Percentiles rank a stretch among this genome's conserved stretches.
phyloP scores from a whole-genome alignment of 495 filamentous ascomycete genomes.

The Trichoderma erinaceum region DNA sequence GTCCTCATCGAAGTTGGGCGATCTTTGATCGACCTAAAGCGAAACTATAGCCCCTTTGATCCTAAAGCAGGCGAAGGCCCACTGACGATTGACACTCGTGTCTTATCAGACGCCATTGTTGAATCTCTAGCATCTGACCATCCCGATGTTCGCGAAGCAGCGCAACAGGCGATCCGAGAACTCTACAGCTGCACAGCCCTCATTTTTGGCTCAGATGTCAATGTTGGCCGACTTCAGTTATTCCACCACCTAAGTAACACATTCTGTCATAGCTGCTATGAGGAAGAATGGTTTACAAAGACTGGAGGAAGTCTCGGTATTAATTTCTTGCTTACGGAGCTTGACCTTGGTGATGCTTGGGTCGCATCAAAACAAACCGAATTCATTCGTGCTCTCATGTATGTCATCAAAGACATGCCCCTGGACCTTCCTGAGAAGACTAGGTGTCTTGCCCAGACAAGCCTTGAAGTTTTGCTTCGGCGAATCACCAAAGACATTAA shows the following conservation, averaged over 20 bases:
- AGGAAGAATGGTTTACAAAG: constrained; percentile 97
- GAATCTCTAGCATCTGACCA: constrained; percentile 83
- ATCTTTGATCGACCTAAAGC: constrained; percentile 68
- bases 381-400: constrained; percentile 79
- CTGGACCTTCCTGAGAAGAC: constrained; percentile 84
- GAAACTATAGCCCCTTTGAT: constrained; percentile 67
- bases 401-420: constrained; percentile 97
- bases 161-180: constrained; percentile 65
- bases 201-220: constrained; percentile 70
- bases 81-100: constrained; percentile 72
- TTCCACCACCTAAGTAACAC: constrained; percentile 72
- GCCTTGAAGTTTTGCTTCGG: constrained; percentile 68
- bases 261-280: constrained; percentile 91
- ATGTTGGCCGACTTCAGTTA: constrained; percentile 67
- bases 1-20: constrained; percentile 84
- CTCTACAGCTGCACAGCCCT: constrained; percentile 70
- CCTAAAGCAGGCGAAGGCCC: constrained; percentile 80
- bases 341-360: constrained; percentile 81
- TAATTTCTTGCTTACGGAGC: constrained; percentile 66
- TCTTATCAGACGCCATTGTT: constrained; percentile 81
- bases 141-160: constrained; percentile 71
- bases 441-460: constrained; percentile 69
- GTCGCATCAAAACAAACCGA: constrained; percentile 72
- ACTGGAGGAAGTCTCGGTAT: constrained; percentile 87
- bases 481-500: constrained; percentile 66